These are phyloP conservation scores for Aspergillaceae sp. DNA, from an alignment of 2,329 filamentous ascomycete species.

Conservation along the genomic window DNA sequence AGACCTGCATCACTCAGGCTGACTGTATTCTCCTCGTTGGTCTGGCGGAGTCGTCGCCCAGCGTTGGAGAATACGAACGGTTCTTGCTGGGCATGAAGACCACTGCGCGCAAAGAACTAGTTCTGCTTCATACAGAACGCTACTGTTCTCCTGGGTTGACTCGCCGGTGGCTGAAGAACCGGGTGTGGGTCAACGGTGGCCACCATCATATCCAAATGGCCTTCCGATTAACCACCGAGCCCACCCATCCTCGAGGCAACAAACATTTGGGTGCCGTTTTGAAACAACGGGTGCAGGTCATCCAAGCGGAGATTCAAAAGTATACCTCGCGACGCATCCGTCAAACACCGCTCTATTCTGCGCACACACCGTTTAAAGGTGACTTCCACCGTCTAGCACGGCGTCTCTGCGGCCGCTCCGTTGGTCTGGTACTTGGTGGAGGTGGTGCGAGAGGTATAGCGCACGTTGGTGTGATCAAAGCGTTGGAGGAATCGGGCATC, in stretches of 20 bases:
- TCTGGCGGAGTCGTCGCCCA: conserved; percentile 78
- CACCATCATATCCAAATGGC: conserved; percentile 98
- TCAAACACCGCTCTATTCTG: conserved; percentile 79
- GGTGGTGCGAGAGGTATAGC: conserved; percentile 87
- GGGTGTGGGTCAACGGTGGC: conserved; percentile 95
- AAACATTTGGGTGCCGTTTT: conserved; percentile 76
- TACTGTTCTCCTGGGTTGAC: conserved; percentile 81
- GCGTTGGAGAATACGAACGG: conserved; percentile 90
- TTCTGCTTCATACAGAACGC: conserved; percentile 79
- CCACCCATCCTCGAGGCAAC: conserved; percentile 58
- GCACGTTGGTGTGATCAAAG: conserved; percentile 87
- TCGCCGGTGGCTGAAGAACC: conserved; percentile 79
- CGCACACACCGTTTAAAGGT: conserved; percentile 87
- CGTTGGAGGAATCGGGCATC: conserved; percentile 91
- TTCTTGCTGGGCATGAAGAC: conserved; percentile 97
- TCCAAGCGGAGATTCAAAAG: conserved; percentile 96
- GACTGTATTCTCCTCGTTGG: conserved; percentile 93
- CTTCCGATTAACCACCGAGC: conserved; percentile 66
- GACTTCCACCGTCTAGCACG: conserved; percentile 92
- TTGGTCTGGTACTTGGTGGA: conserved; percentile 87
- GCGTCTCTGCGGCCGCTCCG: conserved; percentile 83
- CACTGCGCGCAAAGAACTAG: conserved; percentile 84
- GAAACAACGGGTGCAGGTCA: conserved; percentile 84
- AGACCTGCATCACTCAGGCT: conserved; percentile 93
- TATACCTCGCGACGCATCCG: conserved; percentile 91